Conservation (phyloP, 2,329 filamentous ascomycete genomes). For the Ceratocystis huliohia region DNA sequence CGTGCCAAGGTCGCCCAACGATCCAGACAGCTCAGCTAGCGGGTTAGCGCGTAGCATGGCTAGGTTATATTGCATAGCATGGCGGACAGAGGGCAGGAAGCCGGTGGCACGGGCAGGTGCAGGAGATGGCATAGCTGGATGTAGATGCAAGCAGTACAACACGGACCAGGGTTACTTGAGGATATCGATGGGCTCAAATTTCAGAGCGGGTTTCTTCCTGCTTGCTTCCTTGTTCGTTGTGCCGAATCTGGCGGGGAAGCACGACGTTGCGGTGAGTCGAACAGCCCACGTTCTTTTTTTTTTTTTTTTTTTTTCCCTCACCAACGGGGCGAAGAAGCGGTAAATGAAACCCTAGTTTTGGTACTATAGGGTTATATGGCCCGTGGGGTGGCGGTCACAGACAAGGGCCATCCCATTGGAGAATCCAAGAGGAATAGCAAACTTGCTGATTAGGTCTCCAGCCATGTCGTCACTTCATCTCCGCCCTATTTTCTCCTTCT, state of each 20-base stretch:
- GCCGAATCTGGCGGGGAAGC: no score
- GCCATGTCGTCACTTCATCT: not conserved
- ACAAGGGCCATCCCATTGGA: not conserved
- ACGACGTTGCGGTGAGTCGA: not conserved
- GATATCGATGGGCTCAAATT: not conserved
- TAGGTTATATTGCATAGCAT: conserved; percentile 37
- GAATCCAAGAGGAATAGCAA: not conserved
- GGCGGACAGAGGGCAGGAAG: conserved; percentile 21
- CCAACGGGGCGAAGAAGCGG: not conserved
- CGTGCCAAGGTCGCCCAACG: conserved; percentile 77
- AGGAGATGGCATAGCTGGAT: not conserved
- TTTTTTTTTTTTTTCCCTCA: not conserved
- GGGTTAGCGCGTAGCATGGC: conserved; percentile 36
- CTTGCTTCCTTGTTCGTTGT: not conserved
- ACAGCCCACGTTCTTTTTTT: no score
- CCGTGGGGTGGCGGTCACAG: not conserved
- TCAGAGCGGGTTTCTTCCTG: not conserved
- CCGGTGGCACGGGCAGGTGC: not conserved
- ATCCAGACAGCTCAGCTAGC: conserved; percentile 69
- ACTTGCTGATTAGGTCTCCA: not conserved
- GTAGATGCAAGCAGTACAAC: not conserved
- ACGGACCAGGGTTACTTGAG: not conserved
- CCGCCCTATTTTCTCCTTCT: not conserved
- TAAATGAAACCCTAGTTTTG: not conserved
- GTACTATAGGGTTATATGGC: not conserved